Evolutionary conservation across 2,329 filamentous ascomycete genomes (phyloP).

Genomic region (Fusarium phyllophilum): DNA sequence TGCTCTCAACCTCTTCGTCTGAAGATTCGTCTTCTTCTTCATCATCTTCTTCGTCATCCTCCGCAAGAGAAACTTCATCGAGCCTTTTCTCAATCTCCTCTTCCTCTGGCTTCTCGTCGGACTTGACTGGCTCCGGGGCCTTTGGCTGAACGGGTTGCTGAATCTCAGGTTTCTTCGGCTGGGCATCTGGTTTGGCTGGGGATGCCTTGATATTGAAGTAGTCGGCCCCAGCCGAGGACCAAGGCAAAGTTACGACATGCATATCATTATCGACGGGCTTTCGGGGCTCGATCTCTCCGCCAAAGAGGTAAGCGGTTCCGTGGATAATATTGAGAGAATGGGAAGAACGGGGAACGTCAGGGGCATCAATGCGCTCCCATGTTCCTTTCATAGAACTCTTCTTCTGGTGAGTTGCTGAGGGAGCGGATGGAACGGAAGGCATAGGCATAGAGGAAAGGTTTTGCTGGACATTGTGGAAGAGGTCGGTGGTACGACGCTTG

Average conservation of each 20-base stretch:
- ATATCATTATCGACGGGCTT: slow-evolving; percentile 78
- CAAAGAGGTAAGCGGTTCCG: slow-evolving; percentile 74
- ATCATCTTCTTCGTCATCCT: neutral
- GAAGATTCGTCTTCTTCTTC: slow-evolving; percentile 31
- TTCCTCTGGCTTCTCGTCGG: slow-evolving; percentile 31
- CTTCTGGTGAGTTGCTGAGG: slow-evolving; percentile 37
- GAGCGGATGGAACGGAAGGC: slow-evolving; percentile 50
- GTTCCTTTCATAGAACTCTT: slow-evolving; percentile 61
- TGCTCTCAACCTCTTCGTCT: slow-evolving; percentile 38
- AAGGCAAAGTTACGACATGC: slow-evolving; percentile 71
- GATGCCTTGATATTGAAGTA: slow-evolving; percentile 66
- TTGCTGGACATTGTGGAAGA: slow-evolving; percentile 61
- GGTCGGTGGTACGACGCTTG: slow-evolving; percentile 65
- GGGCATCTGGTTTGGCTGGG: slow-evolving; percentile 49
- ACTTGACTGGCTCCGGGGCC: slow-evolving; percentile 37
- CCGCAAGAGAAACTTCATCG: slow-evolving; percentile 54
- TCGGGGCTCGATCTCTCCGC: slow-evolving; percentile 75
- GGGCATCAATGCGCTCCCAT: slow-evolving; percentile 68
- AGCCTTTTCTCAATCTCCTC: slow-evolving; percentile 49
- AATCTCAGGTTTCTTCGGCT: slow-evolving; percentile 22
- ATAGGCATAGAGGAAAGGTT: slow-evolving; percentile 55
- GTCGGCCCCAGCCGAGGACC: slow-evolving; percentile 66
- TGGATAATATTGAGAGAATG: slow-evolving; percentile 73
- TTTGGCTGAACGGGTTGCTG: slow-evolving; percentile 18
- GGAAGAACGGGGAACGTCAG: slow-evolving; percentile 75